Evolutionary conservation across 2,329 filamentous ascomycete genomes (phyloP).

Genomic region (Sclerotinia borealis): DNA sequence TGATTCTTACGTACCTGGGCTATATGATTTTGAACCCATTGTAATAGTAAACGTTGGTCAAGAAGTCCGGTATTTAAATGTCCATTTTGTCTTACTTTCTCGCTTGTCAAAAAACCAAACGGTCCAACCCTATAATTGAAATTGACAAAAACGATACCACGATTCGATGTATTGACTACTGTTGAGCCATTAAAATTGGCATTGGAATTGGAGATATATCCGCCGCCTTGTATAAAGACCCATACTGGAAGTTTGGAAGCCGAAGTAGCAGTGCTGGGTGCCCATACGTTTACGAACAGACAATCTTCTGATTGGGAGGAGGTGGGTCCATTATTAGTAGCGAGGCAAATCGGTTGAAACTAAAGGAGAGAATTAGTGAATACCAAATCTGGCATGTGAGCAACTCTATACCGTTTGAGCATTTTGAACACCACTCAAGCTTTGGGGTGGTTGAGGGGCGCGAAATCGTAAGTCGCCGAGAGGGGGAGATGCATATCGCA

Average conservation of each 20-base stretch:
- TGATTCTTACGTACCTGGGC: conserved; percentile 33
- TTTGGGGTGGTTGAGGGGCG: conserved; percentile 23
- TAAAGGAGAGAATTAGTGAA: not conserved
- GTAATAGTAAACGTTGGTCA: conserved; percentile 54
- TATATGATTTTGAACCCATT: conserved; percentile 59
- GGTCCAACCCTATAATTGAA: conserved; percentile 60
- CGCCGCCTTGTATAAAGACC: conserved; percentile 47
- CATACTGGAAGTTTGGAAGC: conserved; percentile 45
- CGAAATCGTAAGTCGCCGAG: conserved; percentile 59
- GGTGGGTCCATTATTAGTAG: not conserved
- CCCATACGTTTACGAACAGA: conserved; percentile 42
- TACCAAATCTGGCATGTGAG: not conserved
- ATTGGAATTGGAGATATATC: conserved; percentile 44
- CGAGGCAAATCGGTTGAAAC: conserved; percentile 14
- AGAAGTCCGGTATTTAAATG: conserved; percentile 57
- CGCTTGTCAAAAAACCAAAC: conserved; percentile 56
- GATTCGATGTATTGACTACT: conserved; percentile 40
- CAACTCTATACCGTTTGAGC: not conserved
- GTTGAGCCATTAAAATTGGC: conserved; percentile 46
- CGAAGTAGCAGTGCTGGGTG: conserved; percentile 36
- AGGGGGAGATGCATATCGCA: conserved; percentile 66
- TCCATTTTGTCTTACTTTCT: conserved; percentile 48
- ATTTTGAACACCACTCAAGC: not conserved
- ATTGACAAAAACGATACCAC: conserved; percentile 49
- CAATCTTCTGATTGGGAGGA: conserved; percentile 33